These are phyloP conservation scores for Lolium rigidum DNA, from an alignment of 176 grass and related monocot genomes.

Conservation along the genomic window DNA sequence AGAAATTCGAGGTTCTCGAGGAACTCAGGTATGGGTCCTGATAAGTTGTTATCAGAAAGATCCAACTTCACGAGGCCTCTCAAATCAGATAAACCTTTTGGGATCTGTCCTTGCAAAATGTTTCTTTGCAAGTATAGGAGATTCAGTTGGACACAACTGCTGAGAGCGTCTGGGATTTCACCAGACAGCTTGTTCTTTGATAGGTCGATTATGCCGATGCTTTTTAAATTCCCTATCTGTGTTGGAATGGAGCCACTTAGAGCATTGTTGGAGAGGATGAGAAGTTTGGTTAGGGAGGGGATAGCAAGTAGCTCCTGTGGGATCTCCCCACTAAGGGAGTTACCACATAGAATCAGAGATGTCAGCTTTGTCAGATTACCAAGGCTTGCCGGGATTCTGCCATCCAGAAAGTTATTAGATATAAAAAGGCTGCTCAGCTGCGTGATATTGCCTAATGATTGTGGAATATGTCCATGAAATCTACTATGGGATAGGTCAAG, in stretches of 20 bases:
- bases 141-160: background rate
- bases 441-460: slow-evolving; percentile 31
- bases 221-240: slow-evolving; percentile 39
- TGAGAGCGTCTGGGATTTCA: slow-evolving; percentile 24
- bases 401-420: slow-evolving; percentile 16
- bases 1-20: slow-evolving; percentile 5
- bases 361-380: background rate
- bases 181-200: slow-evolving; percentile 40
- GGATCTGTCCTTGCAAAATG: slow-evolving; percentile 15
- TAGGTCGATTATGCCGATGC: background rate
- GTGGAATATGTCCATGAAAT: slow-evolving; percentile 27
- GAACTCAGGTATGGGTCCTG: slow-evolving; percentile 35
- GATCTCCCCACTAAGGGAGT: slow-evolving; percentile 20
- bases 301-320: slow-evolving; percentile 35
- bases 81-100: background rate
- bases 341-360: slow-evolving; percentile 29
- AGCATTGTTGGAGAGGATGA: slow-evolving; percentile 32
- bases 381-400: slow-evolving; percentile 19
- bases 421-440: background rate
- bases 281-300: background rate
- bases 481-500: slow-evolving; percentile 10
- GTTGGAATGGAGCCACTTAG: slow-evolving; percentile 18
- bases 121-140: slow-evolving; percentile 31
- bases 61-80: slow-evolving; percentile 9
- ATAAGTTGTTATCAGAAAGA: slow-evolving; percentile 34